These are phyloP conservation scores for Naegleria fowleri DNA, from an alignment of 208 protist genomes.

Conservation along the genomic window DNA sequence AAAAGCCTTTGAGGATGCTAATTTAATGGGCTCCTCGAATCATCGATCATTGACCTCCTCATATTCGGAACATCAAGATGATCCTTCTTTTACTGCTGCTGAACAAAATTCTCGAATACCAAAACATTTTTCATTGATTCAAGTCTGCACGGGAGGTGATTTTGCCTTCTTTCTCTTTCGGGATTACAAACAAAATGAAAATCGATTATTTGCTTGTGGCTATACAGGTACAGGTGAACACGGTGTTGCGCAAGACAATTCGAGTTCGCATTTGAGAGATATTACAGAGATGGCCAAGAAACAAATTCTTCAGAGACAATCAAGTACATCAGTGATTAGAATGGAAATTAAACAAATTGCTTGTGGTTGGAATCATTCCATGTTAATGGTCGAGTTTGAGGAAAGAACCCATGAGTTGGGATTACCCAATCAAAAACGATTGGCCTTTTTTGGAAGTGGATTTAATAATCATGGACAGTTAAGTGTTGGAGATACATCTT, in stretches of 20 bases:
- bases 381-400: not conserved
- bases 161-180: not conserved
- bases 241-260: not conserved
- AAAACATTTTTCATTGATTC: not conserved
- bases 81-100: no score
- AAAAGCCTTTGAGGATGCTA: no score
- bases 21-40: no score
- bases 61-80: no score
- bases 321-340: not conserved
- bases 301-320: not conserved
- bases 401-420: not conserved
- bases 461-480: not conserved
- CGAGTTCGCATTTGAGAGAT: not conserved
- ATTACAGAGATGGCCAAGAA: not conserved
- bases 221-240: not conserved
- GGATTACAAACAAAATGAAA: not conserved
- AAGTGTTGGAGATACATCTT: not conserved
- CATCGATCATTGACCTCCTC: no score
- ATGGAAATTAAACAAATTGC: not conserved
- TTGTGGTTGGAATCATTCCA: not conserved
- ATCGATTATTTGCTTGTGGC: not conserved
- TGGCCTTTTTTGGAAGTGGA: not conserved
- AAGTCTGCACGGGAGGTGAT: not conserved
- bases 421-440: not conserved
- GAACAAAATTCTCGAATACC: not conserved